These are phyloP conservation scores for Pilaira anomala DNA, from an alignment of 192 early-diverging fungal genomes.

Conservation along the genomic window DNA sequence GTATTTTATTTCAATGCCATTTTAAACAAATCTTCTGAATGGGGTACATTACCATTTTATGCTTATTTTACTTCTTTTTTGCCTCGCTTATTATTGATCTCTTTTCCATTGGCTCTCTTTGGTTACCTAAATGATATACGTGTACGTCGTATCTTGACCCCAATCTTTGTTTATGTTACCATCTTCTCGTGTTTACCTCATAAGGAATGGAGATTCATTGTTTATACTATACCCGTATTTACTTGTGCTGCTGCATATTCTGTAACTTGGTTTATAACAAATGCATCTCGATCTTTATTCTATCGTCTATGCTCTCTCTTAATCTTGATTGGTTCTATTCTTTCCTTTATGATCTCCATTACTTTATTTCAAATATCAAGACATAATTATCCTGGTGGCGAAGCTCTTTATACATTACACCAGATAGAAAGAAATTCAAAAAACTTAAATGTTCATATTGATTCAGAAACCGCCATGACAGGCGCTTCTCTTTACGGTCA, in stretches of 20 bases:
- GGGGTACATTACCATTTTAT: conserved; percentile 71
- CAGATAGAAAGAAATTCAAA: conserved; percentile 28
- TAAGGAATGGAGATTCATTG: conserved; percentile 95
- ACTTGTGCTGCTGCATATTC: conserved; percentile 66
- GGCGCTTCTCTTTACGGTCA: conserved; percentile 80
- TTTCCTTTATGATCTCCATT: conserved; percentile 31
- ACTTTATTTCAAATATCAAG: conserved; percentile 58
- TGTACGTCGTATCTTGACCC: conserved; percentile 49
- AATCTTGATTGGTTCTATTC: conserved; percentile 19
- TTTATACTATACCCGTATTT: conserved; percentile 80
- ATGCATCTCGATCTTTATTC: conserved; percentile 26
- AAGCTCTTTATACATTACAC: conserved; percentile 68
- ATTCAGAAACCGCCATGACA: conserved; percentile 73
- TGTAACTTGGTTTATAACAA: conserved; percentile 42
- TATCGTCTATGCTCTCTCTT: conserved; percentile 30
- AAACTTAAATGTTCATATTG: conserved; percentile 57
- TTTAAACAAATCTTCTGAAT: conserved; percentile 60
- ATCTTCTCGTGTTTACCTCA: conserved; percentile 78
- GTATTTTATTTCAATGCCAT: conserved; percentile 79
- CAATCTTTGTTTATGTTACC: conserved; percentile 54
- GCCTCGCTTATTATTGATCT: conserved; percentile 70
- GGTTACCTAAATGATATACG: conserved; percentile 47
- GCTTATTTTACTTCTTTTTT: conserved; percentile 71
- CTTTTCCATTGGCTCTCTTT: conserved; percentile 60
- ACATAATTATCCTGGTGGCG: conserved; percentile 88